A percentile compares a stretch with the other conserved stretches of the same genome.
phyloP scores from a whole-genome alignment of 75 land plant genomes.

The Isoetes taiwanensis region DNA sequence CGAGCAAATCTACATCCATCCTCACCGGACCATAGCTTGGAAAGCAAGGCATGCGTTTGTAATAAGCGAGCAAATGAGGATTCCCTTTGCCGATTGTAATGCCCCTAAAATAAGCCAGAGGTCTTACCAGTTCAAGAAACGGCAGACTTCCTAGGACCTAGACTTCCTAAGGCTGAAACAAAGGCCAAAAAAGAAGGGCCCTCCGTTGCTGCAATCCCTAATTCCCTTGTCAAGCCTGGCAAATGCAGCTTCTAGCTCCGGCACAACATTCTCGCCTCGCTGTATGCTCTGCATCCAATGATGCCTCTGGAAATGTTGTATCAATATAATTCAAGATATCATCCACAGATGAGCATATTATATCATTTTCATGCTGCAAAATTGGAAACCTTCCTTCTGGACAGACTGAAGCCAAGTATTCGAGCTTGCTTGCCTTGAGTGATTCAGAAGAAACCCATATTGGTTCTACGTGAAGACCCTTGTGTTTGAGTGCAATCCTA shows the following conservation, averaged over 20 bases:
- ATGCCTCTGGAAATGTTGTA: neutral
- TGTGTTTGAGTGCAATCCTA: slow-evolving; percentile 1
- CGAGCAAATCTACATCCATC: neutral
- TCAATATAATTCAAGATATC: slow-evolving; percentile 1
- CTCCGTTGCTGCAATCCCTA: neutral
- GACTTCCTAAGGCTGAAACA: neutral
- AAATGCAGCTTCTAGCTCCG: neutral
- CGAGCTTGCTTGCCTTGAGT: neutral
- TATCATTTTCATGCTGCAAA: neutral
- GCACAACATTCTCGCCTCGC: neutral
- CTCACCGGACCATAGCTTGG: slow-evolving; percentile 6
- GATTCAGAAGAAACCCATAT: neutral
- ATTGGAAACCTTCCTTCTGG: neutral
- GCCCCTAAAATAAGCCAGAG: neutral
- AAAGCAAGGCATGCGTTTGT: slow-evolving; percentile 6
- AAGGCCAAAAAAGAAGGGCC: neutral
- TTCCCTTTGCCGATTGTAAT: neutral
- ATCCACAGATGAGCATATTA: neutral
- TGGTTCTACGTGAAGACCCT: neutral
- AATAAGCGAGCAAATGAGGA: neutral
- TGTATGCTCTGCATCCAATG: neutral
- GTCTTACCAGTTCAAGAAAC: neutral
- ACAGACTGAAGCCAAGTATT: neutral
- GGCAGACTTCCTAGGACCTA: neutral
- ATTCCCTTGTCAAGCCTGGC: neutral